Evolutionary conservation across 208 protist species (phyloP).

Genomic region (Lotmaria passim): DNA sequence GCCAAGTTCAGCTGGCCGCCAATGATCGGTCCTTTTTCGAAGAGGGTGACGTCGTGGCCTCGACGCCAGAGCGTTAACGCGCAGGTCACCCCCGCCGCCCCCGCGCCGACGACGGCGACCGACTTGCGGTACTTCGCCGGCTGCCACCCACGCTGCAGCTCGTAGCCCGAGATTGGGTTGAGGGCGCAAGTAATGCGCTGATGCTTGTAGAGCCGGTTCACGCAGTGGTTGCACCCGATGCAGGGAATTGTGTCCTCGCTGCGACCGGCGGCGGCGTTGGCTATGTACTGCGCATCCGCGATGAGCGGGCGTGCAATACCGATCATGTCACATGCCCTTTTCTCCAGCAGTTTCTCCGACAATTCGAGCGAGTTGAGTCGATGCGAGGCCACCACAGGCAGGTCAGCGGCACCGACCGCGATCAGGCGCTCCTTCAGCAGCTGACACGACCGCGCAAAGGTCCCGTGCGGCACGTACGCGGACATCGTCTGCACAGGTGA

Average conservation of each 20-base stretch:
- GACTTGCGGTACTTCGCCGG: constrained; percentile 67
- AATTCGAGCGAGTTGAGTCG: constrained; percentile 89
- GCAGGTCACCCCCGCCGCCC: constrained; percentile 89
- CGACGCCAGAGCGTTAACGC: constrained; percentile 88
- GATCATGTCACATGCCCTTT: constrained; percentile 88
- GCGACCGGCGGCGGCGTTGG: constrained; percentile 68
- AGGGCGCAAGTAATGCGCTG: constrained; percentile 91
- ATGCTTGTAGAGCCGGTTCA: constrained; percentile 92
- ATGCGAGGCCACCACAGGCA: constrained; percentile 93
- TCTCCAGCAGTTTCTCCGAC: constrained; percentile 74
- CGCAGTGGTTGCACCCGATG: constrained; percentile 96
- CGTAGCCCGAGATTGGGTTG: constrained; percentile 92
- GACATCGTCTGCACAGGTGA: constrained; percentile 94
- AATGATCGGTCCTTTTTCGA: constrained; percentile 73
- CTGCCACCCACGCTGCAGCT: constrained; percentile 73
- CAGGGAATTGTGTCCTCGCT: constrained; percentile 88
- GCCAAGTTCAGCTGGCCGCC: constrained; percentile 95
- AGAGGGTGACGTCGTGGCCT: constrained; percentile 93
- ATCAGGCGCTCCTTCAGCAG: constrained; percentile 63
- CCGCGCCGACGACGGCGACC: constrained; percentile 92
- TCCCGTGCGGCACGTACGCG: constrained; percentile 89
- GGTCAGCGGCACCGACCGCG: constrained; percentile 23
- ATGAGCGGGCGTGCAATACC: constrained; percentile 91
- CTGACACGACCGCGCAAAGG: constrained; percentile 81
- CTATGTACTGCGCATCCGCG: constrained; percentile 91